A percentile compares a stretch with the other conserved stretches of the same genome.
Conservation (phyloP, 306 rosid genomes). For the Inga laurina region DNA sequence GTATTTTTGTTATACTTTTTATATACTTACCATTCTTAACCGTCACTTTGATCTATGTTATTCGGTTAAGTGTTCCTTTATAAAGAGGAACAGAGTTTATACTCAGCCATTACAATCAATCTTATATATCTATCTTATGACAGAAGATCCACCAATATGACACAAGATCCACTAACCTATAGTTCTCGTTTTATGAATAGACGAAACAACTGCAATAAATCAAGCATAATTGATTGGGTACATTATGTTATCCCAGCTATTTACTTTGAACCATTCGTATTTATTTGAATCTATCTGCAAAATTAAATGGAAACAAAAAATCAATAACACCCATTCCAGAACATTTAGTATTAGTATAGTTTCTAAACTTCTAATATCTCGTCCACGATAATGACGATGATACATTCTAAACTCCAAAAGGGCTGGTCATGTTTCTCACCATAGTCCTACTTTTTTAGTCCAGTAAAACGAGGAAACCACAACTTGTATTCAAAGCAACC, state of each 20-base stretch:
- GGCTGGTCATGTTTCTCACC: background rate
- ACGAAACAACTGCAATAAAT: constrained; percentile 16
- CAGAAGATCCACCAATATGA: background rate
- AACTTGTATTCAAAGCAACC: background rate
- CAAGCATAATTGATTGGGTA: constrained; percentile 35
- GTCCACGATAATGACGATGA: background rate
- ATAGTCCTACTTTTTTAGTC: background rate
- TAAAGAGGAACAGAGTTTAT: background rate
- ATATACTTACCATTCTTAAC: too few species aligned
- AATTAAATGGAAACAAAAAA: background rate
- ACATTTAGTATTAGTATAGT: too few species aligned
- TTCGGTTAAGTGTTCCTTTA: too few species aligned
- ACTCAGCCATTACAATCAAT: background rate
- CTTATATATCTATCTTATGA: constrained; percentile 16
- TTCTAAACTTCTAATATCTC: background rate
- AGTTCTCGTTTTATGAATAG: constrained; percentile 14
- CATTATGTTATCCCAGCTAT: constrained; percentile 75
- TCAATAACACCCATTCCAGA: background rate
- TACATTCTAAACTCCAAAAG: background rate
- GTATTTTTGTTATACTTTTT: too few species aligned
- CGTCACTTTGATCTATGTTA: too few species aligned
- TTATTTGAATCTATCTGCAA: constrained; percentile 54
- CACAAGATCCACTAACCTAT: background rate
- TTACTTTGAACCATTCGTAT: constrained; percentile 73
- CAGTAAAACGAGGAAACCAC: background rate